phyloP scores from a whole-genome alignment of 257 asterid genomes.

The Mitragyna speciosa region DNA sequence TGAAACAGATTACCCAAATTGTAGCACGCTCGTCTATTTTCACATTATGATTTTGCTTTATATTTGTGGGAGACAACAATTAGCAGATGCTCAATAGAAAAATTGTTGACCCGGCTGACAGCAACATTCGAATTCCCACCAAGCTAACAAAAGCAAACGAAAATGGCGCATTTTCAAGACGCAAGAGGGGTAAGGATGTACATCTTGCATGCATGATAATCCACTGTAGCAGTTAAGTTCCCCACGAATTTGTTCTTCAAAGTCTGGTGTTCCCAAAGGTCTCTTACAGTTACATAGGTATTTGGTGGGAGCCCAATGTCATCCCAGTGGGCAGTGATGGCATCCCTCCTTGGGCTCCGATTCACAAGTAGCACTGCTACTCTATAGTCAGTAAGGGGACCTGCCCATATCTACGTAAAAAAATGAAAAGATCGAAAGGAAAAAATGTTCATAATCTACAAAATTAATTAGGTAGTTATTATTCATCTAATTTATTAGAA shows the following conservation, averaged over 20 bases:
- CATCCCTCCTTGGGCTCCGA: conserved; percentile 39
- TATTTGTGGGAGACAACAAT: too few relatives aligned
- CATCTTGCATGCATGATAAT: conserved; percentile 78
- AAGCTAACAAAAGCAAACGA: neutral
- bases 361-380: conserved; percentile 69
- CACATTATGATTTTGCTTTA: too few relatives aligned
- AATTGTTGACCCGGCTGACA: neutral
- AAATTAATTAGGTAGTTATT: too few relatives aligned
- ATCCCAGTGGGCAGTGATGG: conserved; percentile 75
- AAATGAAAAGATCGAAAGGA: neutral
- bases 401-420: conserved; percentile 79
- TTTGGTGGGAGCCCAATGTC: conserved; percentile 64
- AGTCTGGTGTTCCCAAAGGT: conserved; percentile 85
- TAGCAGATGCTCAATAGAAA: too few relatives aligned
- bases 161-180: conserved; percentile 25
- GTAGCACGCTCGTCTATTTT: too few relatives aligned
- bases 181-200: conserved; percentile 53
- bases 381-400: conserved; percentile 67
- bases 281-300: conserved; percentile 56
- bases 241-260: conserved; percentile 53
- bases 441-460: too few relatives aligned
- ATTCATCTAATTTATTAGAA: neutral
- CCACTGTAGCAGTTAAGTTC: conserved; percentile 65
- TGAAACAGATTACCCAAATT: too few relatives aligned
- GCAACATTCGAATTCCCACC: neutral